Evolutionary conservation across 1,284 basidiomycete genomes (phyloP).

Genomic region (Ceratobasidium sp.): DNA sequence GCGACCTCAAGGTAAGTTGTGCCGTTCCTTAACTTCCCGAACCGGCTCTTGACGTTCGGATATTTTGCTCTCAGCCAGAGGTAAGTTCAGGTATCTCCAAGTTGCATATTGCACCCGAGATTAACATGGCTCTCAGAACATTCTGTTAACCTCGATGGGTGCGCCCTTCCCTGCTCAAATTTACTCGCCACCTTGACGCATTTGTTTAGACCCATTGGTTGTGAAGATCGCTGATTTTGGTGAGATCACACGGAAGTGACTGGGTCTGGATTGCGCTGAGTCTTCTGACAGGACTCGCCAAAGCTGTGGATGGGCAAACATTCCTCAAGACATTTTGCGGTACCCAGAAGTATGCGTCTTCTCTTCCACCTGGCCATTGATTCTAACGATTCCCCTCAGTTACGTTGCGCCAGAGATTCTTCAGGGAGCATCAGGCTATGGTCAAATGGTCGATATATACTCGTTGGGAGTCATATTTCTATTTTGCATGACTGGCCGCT

Average conservation of each 20-base stretch:
- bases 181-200: neutral
- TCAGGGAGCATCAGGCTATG: constrained; percentile 35
- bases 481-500: constrained; percentile 37
- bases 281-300: constrained; percentile 26
- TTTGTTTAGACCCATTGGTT: constrained; percentile 18
- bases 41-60: neutral
- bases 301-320: constrained; percentile 38
- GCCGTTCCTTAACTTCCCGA: neutral
- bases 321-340: constrained; percentile 41
- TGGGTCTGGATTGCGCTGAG: neutral
- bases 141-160: constrained; percentile 36
- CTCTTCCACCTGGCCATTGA: neutral
- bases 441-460: constrained; percentile 40
- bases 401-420: constrained; percentile 40
- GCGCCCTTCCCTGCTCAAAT: neutral
- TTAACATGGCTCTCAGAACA: constrained; percentile 16
- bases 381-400: neutral
- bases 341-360: constrained; percentile 30
- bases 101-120: neutral
- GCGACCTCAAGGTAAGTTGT: constrained; percentile 33
- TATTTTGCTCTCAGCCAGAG: constrained; percentile 14
- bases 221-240: constrained; percentile 41
- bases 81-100: constrained; percentile 2
- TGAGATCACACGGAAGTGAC: neutral
- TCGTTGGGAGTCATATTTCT: constrained; percentile 38